Conservation (phyloP, 2,329 filamentous ascomycete genomes). For the Erysiphe pulchra region DNA sequence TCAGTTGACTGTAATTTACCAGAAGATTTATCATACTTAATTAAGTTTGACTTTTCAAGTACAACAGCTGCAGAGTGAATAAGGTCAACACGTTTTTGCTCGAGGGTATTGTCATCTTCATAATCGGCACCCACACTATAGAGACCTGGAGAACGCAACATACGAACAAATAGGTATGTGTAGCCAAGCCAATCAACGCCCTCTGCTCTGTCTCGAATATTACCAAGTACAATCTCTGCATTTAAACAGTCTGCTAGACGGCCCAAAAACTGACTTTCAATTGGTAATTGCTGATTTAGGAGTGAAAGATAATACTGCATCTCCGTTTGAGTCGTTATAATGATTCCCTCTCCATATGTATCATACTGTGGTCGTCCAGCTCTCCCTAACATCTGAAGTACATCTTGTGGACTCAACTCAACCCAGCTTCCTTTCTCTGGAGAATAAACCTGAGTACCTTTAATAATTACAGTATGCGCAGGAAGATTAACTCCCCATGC, state of each 20-base stretch:
- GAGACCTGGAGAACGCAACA: constrained; percentile 81
- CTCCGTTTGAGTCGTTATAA: constrained; percentile 85
- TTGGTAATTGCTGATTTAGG: constrained; percentile 89
- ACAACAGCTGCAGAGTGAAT: constrained; percentile 80
- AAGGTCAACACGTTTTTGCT: constrained; percentile 93
- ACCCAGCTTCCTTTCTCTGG: constrained; percentile 98
- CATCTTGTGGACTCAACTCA: constrained; percentile 87
- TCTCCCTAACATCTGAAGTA: constrained; percentile 94
- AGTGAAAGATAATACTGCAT: constrained; percentile 94
- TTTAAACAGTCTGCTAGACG: constrained; percentile 90
- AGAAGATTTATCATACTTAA: constrained; percentile 88
- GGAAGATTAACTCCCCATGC: constrained; percentile 98
- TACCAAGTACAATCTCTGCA: constrained; percentile 84
- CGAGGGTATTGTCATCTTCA: constrained; percentile 68
- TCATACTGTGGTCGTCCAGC: constrained; percentile 92
- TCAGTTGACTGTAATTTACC: constrained; percentile 79
- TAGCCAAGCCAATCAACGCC: constrained; percentile 98
- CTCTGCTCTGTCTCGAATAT: constrained; percentile 73
- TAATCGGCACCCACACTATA: constrained; percentile 95
- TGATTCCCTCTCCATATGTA: constrained; percentile 94
- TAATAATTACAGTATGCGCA: constrained; percentile 95
- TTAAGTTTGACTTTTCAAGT: constrained; percentile 62
- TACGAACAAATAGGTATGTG: constrained; percentile 90
- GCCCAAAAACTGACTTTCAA: constrained; percentile 87
- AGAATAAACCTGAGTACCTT: constrained; percentile 93